These are phyloP conservation scores for Dendrobium officinale DNA, from an alignment of 106 monocot genomes.

Conservation along the genomic window DNA sequence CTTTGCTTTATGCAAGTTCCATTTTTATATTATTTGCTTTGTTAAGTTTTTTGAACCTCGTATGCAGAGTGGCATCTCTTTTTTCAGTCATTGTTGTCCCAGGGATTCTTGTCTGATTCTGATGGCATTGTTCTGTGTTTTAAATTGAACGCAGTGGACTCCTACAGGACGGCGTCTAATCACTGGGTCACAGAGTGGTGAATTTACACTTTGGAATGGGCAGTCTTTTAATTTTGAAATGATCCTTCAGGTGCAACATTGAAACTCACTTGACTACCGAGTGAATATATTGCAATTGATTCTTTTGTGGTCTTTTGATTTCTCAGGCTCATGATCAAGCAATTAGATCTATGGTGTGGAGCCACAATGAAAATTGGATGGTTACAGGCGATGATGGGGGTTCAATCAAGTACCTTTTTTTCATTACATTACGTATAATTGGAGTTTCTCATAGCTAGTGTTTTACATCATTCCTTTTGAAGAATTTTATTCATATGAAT, in stretches of 20 bases:
- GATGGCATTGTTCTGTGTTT: constrained; percentile 10
- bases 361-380: constrained; percentile 99
- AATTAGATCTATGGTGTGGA: constrained; percentile 98
- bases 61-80: neutral
- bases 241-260: constrained; percentile 85
- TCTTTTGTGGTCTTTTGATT: neutral
- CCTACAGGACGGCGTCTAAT: constrained; percentile 95
- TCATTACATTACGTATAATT: neutral
- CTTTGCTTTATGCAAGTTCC: neutral
- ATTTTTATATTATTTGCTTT: neutral
- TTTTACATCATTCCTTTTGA: neutral
- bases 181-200: constrained; percentile 98
- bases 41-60: neutral
- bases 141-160: constrained; percentile 56
- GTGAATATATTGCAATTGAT: neutral
- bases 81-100: neutral
- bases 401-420: constrained; percentile 69
- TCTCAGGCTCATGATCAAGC: constrained; percentile 92
- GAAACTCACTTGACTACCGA: neutral
- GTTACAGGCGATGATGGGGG: constrained; percentile 99
- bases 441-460: neutral
- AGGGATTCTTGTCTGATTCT: neutral
- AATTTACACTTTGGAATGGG: constrained; percentile 99
- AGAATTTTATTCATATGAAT: neutral
- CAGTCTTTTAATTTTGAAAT: constrained; percentile 99